Conservation (phyloP, 331 rosid species). For the Dryas integrifolia region DNA sequence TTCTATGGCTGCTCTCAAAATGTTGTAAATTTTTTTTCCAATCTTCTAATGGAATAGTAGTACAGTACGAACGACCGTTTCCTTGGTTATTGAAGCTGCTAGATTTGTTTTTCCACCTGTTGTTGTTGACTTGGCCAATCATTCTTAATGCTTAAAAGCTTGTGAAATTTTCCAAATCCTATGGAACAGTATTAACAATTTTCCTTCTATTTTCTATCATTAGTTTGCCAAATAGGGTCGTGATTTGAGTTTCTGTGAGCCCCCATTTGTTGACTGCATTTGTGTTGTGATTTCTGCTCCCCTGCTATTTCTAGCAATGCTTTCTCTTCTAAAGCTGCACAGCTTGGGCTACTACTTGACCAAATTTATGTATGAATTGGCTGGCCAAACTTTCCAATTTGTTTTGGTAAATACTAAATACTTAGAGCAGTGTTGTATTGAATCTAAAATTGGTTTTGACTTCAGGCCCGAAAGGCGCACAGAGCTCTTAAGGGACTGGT, state of each 20-base stretch:
- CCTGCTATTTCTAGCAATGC: neutral
- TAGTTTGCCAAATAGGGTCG: no score
- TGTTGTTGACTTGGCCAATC: constrained; percentile 7
- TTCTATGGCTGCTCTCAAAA: constrained; percentile 38
- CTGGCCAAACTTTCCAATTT: no score
- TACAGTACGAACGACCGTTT: constrained; percentile 38
- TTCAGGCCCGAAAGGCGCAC: constrained; percentile 86
- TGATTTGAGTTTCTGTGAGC: neutral
- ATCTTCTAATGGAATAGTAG: constrained; percentile 37
- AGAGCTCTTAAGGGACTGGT: constrained; percentile 89
- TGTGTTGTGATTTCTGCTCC: neutral
- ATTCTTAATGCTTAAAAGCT: constrained; percentile 23
- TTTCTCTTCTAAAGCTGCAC: neutral
- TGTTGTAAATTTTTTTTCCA: constrained; percentile 29
- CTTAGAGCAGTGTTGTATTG: neutral
- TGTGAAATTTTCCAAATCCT: constrained; percentile 37
- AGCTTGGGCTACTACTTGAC: no score
- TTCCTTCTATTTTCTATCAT: neutral
- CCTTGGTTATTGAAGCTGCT: constrained; percentile 36
- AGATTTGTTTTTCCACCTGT: constrained; percentile 25
- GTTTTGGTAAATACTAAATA: neutral
- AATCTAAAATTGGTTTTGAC: neutral
- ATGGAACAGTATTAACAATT: constrained; percentile 50
- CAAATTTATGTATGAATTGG: no score
- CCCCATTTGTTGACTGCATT: neutral